Conservation (phyloP, 1,139 yeast species). For the Geotrichum aggregatum region DNA sequence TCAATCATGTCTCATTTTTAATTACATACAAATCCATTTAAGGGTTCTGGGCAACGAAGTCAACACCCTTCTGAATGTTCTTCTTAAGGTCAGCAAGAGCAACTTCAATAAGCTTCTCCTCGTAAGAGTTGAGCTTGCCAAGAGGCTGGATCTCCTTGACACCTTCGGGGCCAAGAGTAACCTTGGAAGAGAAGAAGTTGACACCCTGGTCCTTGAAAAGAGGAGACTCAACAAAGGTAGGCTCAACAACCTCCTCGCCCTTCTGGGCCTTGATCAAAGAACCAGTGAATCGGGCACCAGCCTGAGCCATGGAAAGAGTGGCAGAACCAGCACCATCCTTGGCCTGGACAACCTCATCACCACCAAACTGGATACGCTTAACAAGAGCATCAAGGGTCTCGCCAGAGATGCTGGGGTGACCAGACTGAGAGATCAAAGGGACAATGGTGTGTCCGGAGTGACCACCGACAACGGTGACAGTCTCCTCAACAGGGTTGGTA, state of each 20-base stretch:
- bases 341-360: constrained; percentile 95
- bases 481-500: constrained; percentile 54
- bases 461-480: constrained; percentile 89
- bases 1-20: constrained; percentile 5
- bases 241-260: constrained; percentile 62
- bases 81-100: constrained; percentile 46
- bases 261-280: constrained; percentile 52
- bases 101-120: constrained; percentile 57
- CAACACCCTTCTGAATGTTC: constrained; percentile 70
- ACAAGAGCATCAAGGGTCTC: constrained; percentile 61
- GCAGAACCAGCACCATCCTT: constrained; percentile 95
- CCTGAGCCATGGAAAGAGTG: constrained; percentile 94
- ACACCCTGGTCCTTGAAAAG: constrained; percentile 78
- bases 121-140: constrained; percentile 77
- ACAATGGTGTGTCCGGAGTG: constrained; percentile 95
- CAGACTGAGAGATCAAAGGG: constrained; percentile 65
- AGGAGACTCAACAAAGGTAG: constrained; percentile 67
- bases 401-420: constrained; percentile 50
- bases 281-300: constrained; percentile 84
- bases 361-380: constrained; percentile 92
- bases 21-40: constrained; percentile 24
- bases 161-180: constrained; percentile 85
- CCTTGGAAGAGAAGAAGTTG: constrained; percentile 90
- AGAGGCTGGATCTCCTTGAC: constrained; percentile 72
- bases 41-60: constrained; percentile 47